Percentiles rank a stretch among this genome's conserved stretches.
These are phyloP conservation scores for Pseudomicrostroma phylloplanum DNA, from an alignment of 1,284 basidiomycete species.

Conservation along the genomic window DNA sequence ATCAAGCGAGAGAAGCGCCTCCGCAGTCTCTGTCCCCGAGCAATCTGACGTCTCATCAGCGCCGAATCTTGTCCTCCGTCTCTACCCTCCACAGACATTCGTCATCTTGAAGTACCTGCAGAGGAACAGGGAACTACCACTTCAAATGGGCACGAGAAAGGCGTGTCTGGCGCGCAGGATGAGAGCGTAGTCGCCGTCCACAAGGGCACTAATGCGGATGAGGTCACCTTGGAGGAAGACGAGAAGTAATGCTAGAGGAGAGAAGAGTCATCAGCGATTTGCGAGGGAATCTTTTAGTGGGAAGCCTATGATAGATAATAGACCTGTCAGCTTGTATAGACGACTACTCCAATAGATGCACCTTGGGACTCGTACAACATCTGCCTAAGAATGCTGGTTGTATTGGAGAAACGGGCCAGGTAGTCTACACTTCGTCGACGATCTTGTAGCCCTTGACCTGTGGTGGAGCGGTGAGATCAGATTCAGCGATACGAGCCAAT, in stretches of 20 bases:
- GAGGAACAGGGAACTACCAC: background rate
- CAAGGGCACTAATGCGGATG: background rate
- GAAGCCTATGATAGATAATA: no score
- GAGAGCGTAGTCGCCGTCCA: background rate
- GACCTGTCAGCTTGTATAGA: no score
- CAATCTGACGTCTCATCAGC: no score
- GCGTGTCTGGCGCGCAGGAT: no score
- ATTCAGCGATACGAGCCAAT: background rate
- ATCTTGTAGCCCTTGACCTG: constrained; percentile 38
- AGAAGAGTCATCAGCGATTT: no score
- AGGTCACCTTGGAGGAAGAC: background rate
- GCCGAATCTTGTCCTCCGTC: no score
- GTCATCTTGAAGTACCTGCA: background rate
- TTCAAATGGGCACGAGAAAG: background rate
- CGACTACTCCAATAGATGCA: no score
- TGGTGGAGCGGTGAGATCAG: background rate
- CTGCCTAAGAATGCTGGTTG: no score
- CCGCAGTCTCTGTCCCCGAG: background rate
- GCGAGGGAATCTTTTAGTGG: no score
- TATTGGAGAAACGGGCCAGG: no score
- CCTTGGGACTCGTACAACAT: no score
- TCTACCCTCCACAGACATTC: background rate
- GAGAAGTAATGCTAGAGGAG: no score
- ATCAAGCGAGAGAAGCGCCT: background rate
- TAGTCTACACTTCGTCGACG: constrained; percentile 26